Evolutionary conservation across 306 rosid genomes (phyloP).

Genomic region (Prunus davidiana): DNA sequence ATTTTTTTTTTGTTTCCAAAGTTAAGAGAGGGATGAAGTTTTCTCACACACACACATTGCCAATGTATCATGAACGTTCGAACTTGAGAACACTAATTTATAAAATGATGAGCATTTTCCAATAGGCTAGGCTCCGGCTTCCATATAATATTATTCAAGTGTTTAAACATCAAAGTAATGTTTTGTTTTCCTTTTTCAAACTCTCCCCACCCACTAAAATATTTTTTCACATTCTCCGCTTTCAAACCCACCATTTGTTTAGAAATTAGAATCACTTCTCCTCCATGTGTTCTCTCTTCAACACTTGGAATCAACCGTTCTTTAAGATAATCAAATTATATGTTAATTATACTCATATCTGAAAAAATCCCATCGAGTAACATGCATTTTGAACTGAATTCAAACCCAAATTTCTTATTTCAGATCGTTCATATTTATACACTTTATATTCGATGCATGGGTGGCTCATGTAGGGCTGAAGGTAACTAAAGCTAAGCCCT

Average conservation of each 20-base stretch:
- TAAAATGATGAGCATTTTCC: too few relatives aligned
- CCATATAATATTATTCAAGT: too few relatives aligned
- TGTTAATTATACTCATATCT: too few relatives aligned
- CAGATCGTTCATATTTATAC: neutral
- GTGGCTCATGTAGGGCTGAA: neutral
- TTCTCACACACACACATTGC: too few relatives aligned
- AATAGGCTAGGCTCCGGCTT: too few relatives aligned
- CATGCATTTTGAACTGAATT: neutral
- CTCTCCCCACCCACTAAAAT: neutral
- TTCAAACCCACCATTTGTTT: neutral
- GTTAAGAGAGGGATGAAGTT: too few relatives aligned
- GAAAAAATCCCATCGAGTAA: too few relatives aligned
- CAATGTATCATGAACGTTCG: rapidly evolving
- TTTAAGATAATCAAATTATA: neutral
- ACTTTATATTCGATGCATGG: neutral
- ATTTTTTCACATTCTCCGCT: neutral
- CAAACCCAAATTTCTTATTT: neutral
- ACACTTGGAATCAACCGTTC: neutral
- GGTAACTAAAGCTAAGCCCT: neutral
- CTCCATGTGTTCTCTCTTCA: neutral
- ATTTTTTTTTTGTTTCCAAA: too few relatives aligned
- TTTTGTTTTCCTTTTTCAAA: neutral
- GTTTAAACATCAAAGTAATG: neutral
- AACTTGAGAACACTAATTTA: too few relatives aligned
- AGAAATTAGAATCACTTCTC: neutral